These are phyloP conservation scores for Paxillus rubicundulus DNA, from an alignment of 768 basidiomycete genomes.

Conservation along the genomic window DNA sequence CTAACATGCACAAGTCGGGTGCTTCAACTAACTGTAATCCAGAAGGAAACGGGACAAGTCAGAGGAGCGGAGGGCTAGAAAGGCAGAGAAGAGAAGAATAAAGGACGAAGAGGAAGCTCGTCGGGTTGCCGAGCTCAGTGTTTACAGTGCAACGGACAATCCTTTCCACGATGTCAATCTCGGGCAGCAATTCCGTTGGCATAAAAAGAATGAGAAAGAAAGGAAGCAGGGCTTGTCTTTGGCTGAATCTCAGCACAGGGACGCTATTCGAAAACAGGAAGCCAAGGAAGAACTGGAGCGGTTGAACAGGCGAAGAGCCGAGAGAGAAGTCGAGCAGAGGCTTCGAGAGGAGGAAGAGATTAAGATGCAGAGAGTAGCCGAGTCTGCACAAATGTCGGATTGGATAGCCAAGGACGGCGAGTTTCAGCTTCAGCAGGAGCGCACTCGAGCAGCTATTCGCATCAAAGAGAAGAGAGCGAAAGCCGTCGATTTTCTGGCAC, in stretches of 20 bases:
- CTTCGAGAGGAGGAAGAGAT: constrained; percentile 92
- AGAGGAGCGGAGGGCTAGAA: constrained; percentile 80
- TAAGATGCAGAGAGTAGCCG: constrained; percentile 82
- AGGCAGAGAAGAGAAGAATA: constrained; percentile 81
- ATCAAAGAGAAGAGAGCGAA: constrained; percentile 96
- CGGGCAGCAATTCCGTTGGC: constrained; percentile 96
- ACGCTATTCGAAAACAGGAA: constrained; percentile 79
- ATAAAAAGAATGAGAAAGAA: constrained; percentile 98
- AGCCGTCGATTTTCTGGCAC: constrained; percentile 95
- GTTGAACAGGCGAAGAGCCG: constrained; percentile 84
- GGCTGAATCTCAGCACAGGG: constrained; percentile 75
- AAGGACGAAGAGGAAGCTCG: constrained; percentile 88
- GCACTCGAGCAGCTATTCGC: constrained; percentile 85
- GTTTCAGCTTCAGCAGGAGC: constrained; percentile 94
- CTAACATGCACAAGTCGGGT: not conserved
- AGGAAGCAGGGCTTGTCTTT: constrained; percentile 78
- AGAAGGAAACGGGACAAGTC: constrained; percentile 86
- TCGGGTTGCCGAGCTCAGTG: constrained; percentile 89
- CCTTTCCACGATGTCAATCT: constrained; percentile 98
- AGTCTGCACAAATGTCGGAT: constrained; percentile 96
- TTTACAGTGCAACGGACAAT: constrained; percentile 96
- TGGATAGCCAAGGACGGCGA: constrained; percentile 97
- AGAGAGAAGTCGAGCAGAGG: constrained; percentile 85
- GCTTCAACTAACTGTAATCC: constrained; percentile 10
- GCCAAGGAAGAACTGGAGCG: constrained; percentile 95